Evolutionary conservation across 768 basidiomycete genomes (phyloP), one percentile per base, ranked within the genome.

Genomic region (Daedaleopsis sinensis): DNA sequence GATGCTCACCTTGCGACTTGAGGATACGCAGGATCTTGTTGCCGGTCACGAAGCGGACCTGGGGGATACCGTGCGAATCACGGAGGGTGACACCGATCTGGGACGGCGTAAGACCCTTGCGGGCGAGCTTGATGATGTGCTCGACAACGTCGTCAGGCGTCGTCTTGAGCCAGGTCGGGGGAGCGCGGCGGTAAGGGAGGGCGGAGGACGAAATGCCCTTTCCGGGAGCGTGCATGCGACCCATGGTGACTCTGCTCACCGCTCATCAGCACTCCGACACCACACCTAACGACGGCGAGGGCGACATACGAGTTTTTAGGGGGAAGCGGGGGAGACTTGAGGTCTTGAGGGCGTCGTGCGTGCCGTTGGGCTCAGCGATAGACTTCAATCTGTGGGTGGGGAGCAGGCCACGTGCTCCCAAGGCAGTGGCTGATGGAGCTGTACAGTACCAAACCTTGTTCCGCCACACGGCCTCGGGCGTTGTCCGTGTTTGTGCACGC

Each of bases 171-270:
- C 96, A 99, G 46, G 90, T 81, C 58, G 96, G 96, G 61, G 96
- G 93, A 51, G 94, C 81, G 72, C 96, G 90, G 78, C 92, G 90
- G 85, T 98, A 98, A 61, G 96, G 96, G 73, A 98, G 92, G 69
- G 96, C 95, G 74, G 96, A 97, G 80, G 94, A 95, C 81, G 90
- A 93, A 84, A 98, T 97, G 86, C 96, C 96, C 94, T 98, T 98
- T 80, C 94, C 94, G 80, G 95, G 94, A 87, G 95, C 95, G 87
- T 98, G 96, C 94, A 97, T 95, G 76, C 95, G 94, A 92, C 90
- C 92, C 92, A 94, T 94, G 80, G 70, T 80, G 68, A 63, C 53
- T 75, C 73, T 74, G 59, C 19, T 15, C 38, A 19, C 42, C 70
- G 36, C 47, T 57, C 21, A 15, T 65, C 32, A 49, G 50, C 49